Conservation (phyloP, 768 basidiomycete species). For the Butyriboletus loyo region DNA sequence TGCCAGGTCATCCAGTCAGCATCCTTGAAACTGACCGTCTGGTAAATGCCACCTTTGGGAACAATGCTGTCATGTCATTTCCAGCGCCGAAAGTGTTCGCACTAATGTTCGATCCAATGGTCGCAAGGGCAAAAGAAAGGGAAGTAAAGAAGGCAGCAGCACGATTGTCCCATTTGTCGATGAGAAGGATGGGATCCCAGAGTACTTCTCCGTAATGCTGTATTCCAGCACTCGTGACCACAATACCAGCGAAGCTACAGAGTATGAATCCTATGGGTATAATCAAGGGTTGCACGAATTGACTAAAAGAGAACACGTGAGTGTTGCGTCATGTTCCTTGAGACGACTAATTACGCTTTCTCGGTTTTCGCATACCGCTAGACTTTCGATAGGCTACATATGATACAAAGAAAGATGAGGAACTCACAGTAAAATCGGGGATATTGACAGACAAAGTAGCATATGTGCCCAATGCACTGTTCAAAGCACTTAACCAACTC, state of each 20-base stretch:
- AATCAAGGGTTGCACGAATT: slow-evolving; percentile 71
- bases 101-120: slow-evolving; percentile 70
- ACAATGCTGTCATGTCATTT: slow-evolving; percentile 80
- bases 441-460: slow-evolving; percentile 76
- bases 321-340: not conserved
- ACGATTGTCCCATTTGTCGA: slow-evolving; percentile 82
- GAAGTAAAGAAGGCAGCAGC: slow-evolving; percentile 82
- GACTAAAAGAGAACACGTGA: slow-evolving; percentile 35
- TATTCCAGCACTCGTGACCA: slow-evolving; percentile 74
- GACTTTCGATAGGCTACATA: not conserved
- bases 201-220: slow-evolving; percentile 62
- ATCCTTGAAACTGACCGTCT: not conserved
- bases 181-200: slow-evolving; percentile 77
- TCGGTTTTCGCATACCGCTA: slow-evolving; percentile 73
- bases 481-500: slow-evolving; percentile 77
- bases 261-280: slow-evolving; percentile 81
- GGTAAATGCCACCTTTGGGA: slow-evolving; percentile 42
- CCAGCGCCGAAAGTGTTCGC: slow-evolving; percentile 76
- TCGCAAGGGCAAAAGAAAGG: slow-evolving; percentile 68
- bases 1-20: slow-evolving; percentile 11
- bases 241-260: slow-evolving; percentile 75
- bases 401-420: not conserved
- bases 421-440: slow-evolving; percentile 70
- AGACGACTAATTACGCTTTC: slow-evolving; percentile 44
- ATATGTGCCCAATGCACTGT: slow-evolving; percentile 74